Percentiles rank a stretch among this genome's conserved stretches.
Conservation (phyloP, 1,284 basidiomycete species). For the Wallemia hederae region DNA sequence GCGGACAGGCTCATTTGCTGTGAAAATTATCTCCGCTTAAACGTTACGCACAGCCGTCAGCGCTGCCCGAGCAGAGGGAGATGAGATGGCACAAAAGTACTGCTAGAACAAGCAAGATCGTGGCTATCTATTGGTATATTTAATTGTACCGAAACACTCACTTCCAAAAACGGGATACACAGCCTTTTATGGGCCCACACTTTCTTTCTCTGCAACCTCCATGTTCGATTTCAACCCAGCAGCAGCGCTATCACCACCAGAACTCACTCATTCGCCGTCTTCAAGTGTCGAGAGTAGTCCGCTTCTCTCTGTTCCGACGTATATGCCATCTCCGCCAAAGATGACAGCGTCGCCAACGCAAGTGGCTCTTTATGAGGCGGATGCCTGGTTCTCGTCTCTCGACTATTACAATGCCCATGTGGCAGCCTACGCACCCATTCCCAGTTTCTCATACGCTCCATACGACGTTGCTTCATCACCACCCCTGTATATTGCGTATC, state of each 20-base stretch:
- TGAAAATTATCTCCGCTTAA: background rate
- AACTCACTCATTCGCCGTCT: background rate
- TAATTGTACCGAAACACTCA: background rate
- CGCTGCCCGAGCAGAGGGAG: background rate
- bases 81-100: too few relatives aligned
- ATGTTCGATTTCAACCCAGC: background rate
- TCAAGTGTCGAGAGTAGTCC: background rate
- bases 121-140: background rate
- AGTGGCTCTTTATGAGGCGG: background rate
- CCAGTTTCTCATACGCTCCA: background rate
- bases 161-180: background rate
- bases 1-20: too few relatives aligned
- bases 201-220: background rate
- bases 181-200: background rate
- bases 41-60: background rate
- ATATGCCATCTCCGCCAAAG: background rate
- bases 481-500: background rate
- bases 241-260: background rate
- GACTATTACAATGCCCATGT: background rate
- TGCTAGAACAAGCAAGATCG: too few relatives aligned
- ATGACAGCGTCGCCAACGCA: background rate
- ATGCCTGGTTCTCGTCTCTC: background rate
- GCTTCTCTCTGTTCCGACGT: background rate
- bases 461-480: background rate
- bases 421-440: background rate